phyloP scores from a whole-genome alignment of 208 protist species.

The Strigomonas galati region DNA sequence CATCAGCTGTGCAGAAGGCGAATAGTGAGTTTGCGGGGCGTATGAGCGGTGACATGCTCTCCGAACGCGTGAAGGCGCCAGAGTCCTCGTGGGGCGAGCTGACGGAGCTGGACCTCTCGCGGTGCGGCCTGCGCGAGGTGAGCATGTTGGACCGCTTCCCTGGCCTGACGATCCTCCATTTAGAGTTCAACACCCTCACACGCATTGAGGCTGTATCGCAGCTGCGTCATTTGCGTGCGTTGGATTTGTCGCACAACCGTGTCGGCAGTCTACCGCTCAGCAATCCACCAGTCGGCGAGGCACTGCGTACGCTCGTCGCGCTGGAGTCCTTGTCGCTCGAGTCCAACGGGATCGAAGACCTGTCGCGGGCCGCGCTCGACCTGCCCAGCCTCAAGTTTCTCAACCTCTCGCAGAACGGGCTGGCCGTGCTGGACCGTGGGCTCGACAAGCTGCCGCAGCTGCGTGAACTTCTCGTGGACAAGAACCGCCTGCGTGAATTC shows the following conservation, averaged over 20 bases:
- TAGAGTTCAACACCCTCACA: slow-evolving; percentile 80
- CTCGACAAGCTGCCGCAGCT: slow-evolving; percentile 67
- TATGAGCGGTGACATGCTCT: slow-evolving; percentile 73
- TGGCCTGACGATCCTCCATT: slow-evolving; percentile 53
- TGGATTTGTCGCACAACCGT: slow-evolving; percentile 85
- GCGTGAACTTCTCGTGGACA: slow-evolving; percentile 89
- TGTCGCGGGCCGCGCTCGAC: slow-evolving; percentile 41
- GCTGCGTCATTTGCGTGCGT: slow-evolving; percentile 51
- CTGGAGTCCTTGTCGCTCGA: slow-evolving; percentile 87
- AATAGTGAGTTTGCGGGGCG: slow-evolving; percentile 70
- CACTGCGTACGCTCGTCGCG: slow-evolving; percentile 35
- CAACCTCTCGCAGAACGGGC: slow-evolving; percentile 87
- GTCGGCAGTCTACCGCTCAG: slow-evolving; percentile 32
- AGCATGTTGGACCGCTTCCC: slow-evolving; percentile 60
- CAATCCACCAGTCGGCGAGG: slow-evolving; percentile 32
- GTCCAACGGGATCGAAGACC: slow-evolving; percentile 73
- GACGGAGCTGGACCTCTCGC: slow-evolving; percentile 68
- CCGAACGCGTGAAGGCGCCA: slow-evolving; percentile 41
- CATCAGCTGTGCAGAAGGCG: slow-evolving; percentile 48
- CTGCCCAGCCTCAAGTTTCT: slow-evolving; percentile 75
- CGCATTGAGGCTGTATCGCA: slow-evolving; percentile 46
- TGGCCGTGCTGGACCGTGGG: slow-evolving; percentile 73
- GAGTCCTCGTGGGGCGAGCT: slow-evolving; percentile 40
- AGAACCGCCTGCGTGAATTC: slow-evolving; percentile 82
- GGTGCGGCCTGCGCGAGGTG: slow-evolving; percentile 74